Evolutionary conservation across 805 yeast species (phyloP).

Genomic region (Candida broadrunensis): DNA sequence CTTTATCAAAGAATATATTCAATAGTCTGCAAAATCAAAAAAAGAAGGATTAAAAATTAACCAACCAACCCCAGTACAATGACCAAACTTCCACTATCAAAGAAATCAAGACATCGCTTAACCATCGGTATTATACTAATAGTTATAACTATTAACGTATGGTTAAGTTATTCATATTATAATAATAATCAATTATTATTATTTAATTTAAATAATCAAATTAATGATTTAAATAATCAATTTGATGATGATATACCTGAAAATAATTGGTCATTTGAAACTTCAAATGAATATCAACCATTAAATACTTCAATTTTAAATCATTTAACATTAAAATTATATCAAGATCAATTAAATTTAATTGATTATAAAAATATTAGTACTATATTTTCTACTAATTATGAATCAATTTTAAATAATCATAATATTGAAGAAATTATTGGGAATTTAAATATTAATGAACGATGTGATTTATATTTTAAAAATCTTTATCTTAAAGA

Average conservation of each 20-base stretch:
- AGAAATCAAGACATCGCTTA: too few species aligned
- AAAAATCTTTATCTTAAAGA: constrained; percentile 32
- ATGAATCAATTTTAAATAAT: background rate
- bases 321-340: background rate
- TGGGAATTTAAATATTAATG: background rate
- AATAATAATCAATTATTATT: too few species aligned
- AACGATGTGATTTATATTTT: constrained; percentile 41
- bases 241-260: background rate
- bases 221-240: too few species aligned
- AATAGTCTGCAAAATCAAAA: too few species aligned
- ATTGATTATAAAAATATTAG: background rate
- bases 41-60: too few species aligned
- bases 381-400: background rate
- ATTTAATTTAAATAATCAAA: too few species aligned
- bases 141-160: too few species aligned
- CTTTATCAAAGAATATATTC: too few species aligned
- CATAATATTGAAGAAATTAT: background rate
- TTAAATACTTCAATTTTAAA: background rate
- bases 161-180: too few species aligned
- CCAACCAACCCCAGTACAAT: too few species aligned
- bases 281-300: background rate
- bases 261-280: background rate
- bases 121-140: too few species aligned
- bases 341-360: background rate
- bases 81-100: too few species aligned